These are phyloP conservation scores for Bryum argenteum DNA, from an alignment of 225 moss, liverwort and hornwort genomes.

Conservation along the genomic window DNA sequence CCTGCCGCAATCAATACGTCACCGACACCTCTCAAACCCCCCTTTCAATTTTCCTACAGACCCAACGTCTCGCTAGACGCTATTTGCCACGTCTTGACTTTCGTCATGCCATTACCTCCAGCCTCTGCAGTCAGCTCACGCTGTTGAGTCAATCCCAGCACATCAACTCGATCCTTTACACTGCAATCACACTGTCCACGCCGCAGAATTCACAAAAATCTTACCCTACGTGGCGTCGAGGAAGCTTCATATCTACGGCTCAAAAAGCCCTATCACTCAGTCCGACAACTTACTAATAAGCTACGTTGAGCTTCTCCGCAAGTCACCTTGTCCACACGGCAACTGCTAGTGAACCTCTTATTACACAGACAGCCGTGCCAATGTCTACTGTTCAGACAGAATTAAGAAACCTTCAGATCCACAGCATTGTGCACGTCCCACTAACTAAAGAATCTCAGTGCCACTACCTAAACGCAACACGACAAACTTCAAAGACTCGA, in stretches of 20 bases:
- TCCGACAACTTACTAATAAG: background rate
- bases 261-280: background rate
- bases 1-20: background rate
- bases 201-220: background rate
- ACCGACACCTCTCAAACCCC: background rate
- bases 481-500: background rate
- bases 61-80: background rate
- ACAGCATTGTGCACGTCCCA: background rate
- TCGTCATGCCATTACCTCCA: constrained; percentile 15
- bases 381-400: background rate
- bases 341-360: background rate
- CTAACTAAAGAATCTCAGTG: background rate
- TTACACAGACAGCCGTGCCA: too few species aligned
- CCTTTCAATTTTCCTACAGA: background rate
- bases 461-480: background rate
- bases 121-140: constrained; percentile 26
- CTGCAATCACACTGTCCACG: background rate
- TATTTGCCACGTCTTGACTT: background rate
- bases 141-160: background rate
- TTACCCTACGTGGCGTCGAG: too few species aligned
- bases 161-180: background rate
- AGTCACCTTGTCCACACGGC: background rate
- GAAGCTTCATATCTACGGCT: background rate
- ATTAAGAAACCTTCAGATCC: background rate
- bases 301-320: background rate